Base-by-base conservation (phyloP, 371 early-diverging fungal genomes). In the Actinomortierella ambigua region DNA sequence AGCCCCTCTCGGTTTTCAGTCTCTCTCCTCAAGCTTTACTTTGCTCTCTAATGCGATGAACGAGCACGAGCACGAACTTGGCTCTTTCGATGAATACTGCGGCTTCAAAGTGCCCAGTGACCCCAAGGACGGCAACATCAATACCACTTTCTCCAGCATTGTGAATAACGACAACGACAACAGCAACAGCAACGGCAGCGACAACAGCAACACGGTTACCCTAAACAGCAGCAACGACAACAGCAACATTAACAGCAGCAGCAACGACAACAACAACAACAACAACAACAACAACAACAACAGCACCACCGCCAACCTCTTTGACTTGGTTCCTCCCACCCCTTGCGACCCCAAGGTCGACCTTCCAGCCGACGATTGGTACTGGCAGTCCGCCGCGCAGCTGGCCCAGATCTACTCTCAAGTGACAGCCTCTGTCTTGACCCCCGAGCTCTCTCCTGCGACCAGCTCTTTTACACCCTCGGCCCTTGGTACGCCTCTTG, bases 371-470 rank as follows among this genome's bases (percentile, higher is more conserved):
- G 34, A 11, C 34, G 34, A 34, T 11, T 34, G 34, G 34, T 34
- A 34, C 34, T 34, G 34, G 34, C 34, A 34, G 34, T 34, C 34
- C 11, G 34, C 34, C 11, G 34, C 11, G 34, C 34, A 34, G 34
- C 34, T 34, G 7, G 34, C 34, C 34, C 34, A 34, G 11, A 11
- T 34, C 7, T 34, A 34, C 34, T 11, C 34, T 34, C 34, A 34
- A 11, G 11, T 11, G 34, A 6, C 34, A 34, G 7, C 34, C 34
- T 11, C 34, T 6, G 34, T 34, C 11, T 34, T 34, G 34, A 66
- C 66, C 22, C 66, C 66, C 14, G 73, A 73, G 40, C 61, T 66
- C 28, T 73, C 73, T 7, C 73, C 73, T 27, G 59, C 60, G 15
- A 53, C 65, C 54, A 66, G 62, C 53, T 14, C 55, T 26, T 65